Conservation (phyloP, 228 moss, liverwort and hornwort species). For the Sphagnum fallax region DNA sequence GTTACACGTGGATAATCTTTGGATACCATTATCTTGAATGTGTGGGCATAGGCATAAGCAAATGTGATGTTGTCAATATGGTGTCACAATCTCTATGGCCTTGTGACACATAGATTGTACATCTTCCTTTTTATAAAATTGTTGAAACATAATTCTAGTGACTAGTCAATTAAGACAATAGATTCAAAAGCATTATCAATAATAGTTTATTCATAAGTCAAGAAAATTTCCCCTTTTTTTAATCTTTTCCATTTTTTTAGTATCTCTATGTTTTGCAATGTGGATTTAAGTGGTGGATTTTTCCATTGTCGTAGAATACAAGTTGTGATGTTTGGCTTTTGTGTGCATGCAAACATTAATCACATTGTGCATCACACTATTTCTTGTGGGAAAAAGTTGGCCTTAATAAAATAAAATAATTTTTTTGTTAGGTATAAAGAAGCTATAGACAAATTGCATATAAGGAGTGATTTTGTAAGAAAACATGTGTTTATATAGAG, state of each 20-base stretch:
- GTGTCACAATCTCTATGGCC: not conserved
- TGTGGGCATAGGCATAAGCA: not conserved
- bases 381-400: not conserved
- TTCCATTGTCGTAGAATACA: not conserved
- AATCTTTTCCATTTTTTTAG: not conserved
- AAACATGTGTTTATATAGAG: not conserved
- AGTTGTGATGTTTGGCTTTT: not conserved
- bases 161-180: not conserved
- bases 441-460: not conserved
- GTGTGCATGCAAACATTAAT: not conserved
- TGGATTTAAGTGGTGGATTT: not conserved
- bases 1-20: too few relatives aligned
- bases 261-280: not conserved
- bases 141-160: not conserved
- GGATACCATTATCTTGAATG: too few relatives aligned
- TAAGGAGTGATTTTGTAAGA: not conserved
- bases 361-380: not conserved
- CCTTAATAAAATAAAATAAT: not conserved
- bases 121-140: not conserved
- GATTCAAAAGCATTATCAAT: too few relatives aligned
- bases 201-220: not conserved
- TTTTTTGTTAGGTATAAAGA: not conserved
- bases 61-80: not conserved
- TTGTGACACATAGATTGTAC: not conserved
- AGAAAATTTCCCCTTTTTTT: not conserved